Conservation (phyloP, 306 rosid species). For the Argentina anserina region DNA sequence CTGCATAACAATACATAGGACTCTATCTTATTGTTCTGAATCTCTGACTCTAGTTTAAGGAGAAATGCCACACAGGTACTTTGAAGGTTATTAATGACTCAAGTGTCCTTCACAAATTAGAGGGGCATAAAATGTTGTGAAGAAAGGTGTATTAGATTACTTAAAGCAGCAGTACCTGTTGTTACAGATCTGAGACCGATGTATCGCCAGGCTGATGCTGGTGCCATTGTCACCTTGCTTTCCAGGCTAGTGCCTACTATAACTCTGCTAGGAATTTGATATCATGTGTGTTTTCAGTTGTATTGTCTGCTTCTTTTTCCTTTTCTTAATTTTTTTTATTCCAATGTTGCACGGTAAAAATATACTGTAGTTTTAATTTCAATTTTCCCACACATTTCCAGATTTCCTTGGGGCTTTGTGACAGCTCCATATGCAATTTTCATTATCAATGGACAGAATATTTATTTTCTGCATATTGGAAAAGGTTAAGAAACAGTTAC, state of each 20-base stretch:
- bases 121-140: slow-evolving; percentile 94
- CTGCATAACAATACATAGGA: not conserved
- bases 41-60: not conserved
- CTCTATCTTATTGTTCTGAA: not conserved
- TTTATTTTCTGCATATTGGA: not conserved
- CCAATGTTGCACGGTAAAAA: no score
- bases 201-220: slow-evolving; percentile 86
- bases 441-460: not conserved
- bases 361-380: no score
- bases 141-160: slow-evolving; percentile 92
- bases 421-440: not conserved
- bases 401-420: not conserved
- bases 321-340: slow-evolving; percentile 35
- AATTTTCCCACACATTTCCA: no score
- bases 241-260: slow-evolving; percentile 61
- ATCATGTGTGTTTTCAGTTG: slow-evolving; percentile 17
- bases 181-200: slow-evolving; percentile 80
- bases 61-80: not conserved
- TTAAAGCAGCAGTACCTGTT: slow-evolving; percentile 83
- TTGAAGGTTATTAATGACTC: slow-evolving; percentile 14
- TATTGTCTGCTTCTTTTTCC: not conserved
- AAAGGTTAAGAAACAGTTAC: not conserved
- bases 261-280: slow-evolving; percentile 15
- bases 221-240: slow-evolving; percentile 74
- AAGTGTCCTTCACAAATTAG: slow-evolving; percentile 52